phyloP scores from a whole-genome alignment of 139 green algal species.

The Dunaliella primolecta region DNA sequence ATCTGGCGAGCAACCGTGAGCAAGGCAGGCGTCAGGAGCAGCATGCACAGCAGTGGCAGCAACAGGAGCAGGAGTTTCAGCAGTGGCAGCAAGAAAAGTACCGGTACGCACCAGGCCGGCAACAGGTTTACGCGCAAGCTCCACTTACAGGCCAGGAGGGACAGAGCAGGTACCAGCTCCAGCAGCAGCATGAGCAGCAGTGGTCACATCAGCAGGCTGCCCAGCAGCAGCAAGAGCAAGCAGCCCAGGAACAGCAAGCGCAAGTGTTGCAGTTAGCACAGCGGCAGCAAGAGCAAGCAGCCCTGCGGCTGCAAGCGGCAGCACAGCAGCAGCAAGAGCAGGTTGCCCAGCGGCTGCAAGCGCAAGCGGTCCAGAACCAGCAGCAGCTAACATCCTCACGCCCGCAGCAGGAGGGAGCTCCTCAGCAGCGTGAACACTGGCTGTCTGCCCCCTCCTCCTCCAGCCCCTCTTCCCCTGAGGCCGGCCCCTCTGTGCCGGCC shows the following conservation, averaged over 20 bases:
- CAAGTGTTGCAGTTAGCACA: not conserved
- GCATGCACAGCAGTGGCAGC: not conserved
- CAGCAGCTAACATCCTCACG: not conserved
- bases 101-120: not conserved
- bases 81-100: not conserved
- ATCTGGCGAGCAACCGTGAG: too few relatives aligned
- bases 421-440: not conserved
- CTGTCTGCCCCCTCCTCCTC: not conserved
- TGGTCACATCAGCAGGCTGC: not conserved
- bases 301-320: too few relatives aligned
- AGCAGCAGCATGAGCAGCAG: not conserved
- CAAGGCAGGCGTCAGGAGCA: too few relatives aligned
- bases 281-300: not conserved
- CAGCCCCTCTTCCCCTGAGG: not conserved
- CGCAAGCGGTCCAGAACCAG: not conserved
- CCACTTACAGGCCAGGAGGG: too few relatives aligned
- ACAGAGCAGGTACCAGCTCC: too few relatives aligned
- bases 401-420: not conserved
- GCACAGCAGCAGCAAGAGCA: not conserved
- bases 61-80: not conserved
- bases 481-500: not conserved
- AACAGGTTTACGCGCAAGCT: too few relatives aligned
- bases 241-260: not conserved
- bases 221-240: not conserved
- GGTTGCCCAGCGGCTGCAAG: not conserved